Evolutionary conservation across 2,329 filamentous ascomycete species (phyloP).

Genomic region (Microascus cirrosus): DNA sequence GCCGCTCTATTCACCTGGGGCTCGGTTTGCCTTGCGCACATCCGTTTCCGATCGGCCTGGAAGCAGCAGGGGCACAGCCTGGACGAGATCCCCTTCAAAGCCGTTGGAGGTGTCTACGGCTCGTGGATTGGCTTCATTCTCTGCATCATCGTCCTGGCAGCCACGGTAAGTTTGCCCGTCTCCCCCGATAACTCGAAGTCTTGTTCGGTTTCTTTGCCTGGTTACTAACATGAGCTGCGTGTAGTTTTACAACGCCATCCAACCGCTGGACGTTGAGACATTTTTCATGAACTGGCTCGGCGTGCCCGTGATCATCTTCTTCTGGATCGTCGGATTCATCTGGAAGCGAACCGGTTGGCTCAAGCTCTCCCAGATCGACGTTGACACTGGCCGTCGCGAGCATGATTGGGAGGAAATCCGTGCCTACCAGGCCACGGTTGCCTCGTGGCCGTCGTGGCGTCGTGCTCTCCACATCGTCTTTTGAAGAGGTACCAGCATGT

Average conservation of each 20-base stretch:
- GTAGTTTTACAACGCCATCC: conserved; percentile 37
- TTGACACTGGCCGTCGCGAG: conserved; percentile 53
- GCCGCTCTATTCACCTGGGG: conserved; percentile 55
- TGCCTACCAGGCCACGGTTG: conserved; percentile 35
- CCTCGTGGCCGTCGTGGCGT: conserved; percentile 40
- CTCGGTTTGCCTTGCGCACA: conserved; percentile 53
- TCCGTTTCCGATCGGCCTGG: conserved; percentile 58
- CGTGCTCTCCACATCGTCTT: conserved; percentile 24
- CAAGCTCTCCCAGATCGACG: conserved; percentile 47
- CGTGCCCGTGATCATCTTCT: conserved; percentile 38
- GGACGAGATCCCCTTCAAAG: conserved; percentile 55
- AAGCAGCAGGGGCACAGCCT: conserved; percentile 41
- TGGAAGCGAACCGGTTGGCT: conserved; percentile 58
- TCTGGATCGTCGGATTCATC: conserved; percentile 44
- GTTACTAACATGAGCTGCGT: not conserved
- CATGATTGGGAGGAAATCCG: conserved; percentile 56
- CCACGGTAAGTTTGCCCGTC: conserved; percentile 26
- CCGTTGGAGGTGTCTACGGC: conserved; percentile 47
- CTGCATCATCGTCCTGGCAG: conserved; percentile 39
- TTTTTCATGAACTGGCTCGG: conserved; percentile 46
- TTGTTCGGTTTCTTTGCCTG: conserved; percentile 7
- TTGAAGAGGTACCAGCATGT: conserved; percentile 10
- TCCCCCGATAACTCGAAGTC: not conserved
- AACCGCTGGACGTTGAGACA: conserved; percentile 27
- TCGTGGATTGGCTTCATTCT: conserved; percentile 51